Evolutionary conservation across 805 yeast genomes (phyloP).

Genomic region (Kuraishia piskuri): DNA sequence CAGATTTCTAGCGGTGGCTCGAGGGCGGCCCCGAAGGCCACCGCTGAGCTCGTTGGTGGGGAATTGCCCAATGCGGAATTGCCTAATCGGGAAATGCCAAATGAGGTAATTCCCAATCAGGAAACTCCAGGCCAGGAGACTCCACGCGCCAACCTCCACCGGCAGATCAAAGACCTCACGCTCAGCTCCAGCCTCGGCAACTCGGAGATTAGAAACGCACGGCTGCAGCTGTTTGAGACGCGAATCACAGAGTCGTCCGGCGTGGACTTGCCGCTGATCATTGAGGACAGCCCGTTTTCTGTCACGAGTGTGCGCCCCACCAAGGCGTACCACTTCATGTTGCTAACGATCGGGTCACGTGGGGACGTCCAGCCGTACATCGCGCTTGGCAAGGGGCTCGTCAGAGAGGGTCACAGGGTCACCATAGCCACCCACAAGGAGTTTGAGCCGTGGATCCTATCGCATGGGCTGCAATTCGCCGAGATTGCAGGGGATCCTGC

Average conservation of each 20-base stretch:
- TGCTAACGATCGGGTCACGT: constrained; percentile 87
- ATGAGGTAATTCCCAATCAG: background rate
- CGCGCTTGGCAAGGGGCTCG: constrained; percentile 74
- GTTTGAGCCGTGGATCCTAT: constrained; percentile 65
- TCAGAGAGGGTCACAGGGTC: constrained; percentile 75
- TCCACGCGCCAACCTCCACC: background rate
- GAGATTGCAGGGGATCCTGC: constrained; percentile 91
- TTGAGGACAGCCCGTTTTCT: constrained; percentile 55
- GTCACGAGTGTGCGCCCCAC: constrained; percentile 45
- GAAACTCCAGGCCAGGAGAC: background rate
- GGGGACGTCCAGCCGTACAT: constrained; percentile 97
- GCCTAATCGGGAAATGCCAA: constrained; percentile 6
- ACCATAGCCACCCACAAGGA: constrained; percentile 83
- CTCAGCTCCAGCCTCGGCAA: constrained; percentile 1
- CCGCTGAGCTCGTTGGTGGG: constrained; percentile 3
- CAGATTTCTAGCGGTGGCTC: constrained; percentile 31
- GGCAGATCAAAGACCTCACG: background rate
- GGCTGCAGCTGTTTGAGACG: constrained; percentile 60
- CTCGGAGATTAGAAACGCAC: constrained; percentile 26
- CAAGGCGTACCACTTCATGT: constrained; percentile 47
- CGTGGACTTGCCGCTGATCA: constrained; percentile 55
- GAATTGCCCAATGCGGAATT: constrained; percentile 5
- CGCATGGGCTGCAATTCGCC: constrained; percentile 58
- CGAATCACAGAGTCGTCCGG: constrained; percentile 52
- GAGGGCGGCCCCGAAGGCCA: constrained; percentile 1